Conservation (phyloP, 192 early-diverging fungal species). For the Podila epicladia region DNA sequence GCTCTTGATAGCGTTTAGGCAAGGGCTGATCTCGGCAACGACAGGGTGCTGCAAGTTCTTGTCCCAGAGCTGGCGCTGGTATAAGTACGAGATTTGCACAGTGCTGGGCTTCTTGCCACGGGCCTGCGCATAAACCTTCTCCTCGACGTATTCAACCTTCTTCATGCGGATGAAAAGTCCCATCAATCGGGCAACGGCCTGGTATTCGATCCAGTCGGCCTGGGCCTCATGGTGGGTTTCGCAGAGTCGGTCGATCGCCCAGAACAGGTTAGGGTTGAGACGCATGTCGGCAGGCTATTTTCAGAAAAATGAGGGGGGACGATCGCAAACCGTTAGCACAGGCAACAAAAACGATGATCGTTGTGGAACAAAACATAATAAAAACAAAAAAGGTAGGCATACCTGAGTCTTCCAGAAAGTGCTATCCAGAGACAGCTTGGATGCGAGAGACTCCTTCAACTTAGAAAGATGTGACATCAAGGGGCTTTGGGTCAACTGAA, state of each 20-base stretch:
- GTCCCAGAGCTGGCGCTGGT: slow-evolving; percentile 48
- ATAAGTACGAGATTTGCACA: slow-evolving; percentile 36
- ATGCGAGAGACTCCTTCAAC: slow-evolving; percentile 19
- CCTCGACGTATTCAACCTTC: slow-evolving; percentile 39
- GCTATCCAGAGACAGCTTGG: slow-evolving; percentile 22
- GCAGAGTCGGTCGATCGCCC: slow-evolving; percentile 39
- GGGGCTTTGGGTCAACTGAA: slow-evolving; percentile 18
- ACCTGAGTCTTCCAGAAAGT: slow-evolving; percentile 37
- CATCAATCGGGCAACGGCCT: slow-evolving; percentile 31
- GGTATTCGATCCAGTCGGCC: slow-evolving; percentile 37
- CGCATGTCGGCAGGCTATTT: slow-evolving; percentile 48
- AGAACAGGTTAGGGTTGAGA: slow-evolving; percentile 42
- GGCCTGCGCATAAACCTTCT: slow-evolving; percentile 36
- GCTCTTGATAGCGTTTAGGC: slow-evolving; percentile 33
- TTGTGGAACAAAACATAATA: no score
- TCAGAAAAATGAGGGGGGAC: neutral
- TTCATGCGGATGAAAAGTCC: slow-evolving; percentile 45
- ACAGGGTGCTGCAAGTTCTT: slow-evolving; percentile 48
- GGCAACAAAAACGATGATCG: neutral
- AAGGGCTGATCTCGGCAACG: slow-evolving; percentile 45
- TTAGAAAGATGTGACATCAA: slow-evolving; percentile 31
- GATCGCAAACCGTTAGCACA: neutral
- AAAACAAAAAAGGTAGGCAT: neutral
- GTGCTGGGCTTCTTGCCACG: slow-evolving; percentile 44
- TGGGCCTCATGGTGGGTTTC: slow-evolving; percentile 8